Evolutionary conservation across 2,329 filamentous ascomycete species (phyloP).

Genomic region (Neofusicoccum parvum): DNA sequence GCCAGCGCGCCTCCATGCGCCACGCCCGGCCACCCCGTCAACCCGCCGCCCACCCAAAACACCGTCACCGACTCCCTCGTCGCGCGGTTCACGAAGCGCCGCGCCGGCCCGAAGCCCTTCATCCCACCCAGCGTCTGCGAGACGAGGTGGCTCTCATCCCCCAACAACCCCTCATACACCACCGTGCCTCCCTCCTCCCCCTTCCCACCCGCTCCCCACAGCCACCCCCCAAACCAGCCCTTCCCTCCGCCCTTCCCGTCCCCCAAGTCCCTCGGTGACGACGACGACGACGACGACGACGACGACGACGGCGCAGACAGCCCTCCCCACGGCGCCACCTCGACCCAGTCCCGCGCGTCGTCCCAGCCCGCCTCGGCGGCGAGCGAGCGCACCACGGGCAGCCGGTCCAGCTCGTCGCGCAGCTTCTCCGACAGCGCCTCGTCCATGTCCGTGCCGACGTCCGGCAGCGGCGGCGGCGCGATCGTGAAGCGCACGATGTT

Average conservation of each 20-base stretch:
- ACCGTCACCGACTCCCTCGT: conserved; percentile 63
- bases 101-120: conserved; percentile 53
- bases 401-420: neutral
- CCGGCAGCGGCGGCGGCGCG: conserved; percentile 14
- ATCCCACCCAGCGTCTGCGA: conserved; percentile 38
- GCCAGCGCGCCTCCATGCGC: conserved; percentile 72
- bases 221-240: conserved; percentile 34
- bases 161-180: neutral
- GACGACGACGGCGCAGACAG: neutral
- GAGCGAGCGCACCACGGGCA: conserved; percentile 4
- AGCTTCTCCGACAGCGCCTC: neutral
- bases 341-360: conserved; percentile 28
- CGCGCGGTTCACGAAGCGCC: conserved; percentile 63
- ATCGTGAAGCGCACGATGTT: conserved; percentile 11
- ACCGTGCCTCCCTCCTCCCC: neutral
- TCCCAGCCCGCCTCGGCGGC: conserved; percentile 28
- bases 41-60: conserved; percentile 67
- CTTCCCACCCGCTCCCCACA: conserved; percentile 26
- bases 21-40: conserved; percentile 70
- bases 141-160: conserved; percentile 26
- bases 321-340: conserved; percentile 18
- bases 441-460: neutral
- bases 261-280: neutral
- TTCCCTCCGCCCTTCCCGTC: neutral
- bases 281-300: neutral